phyloP scores from a whole-genome alignment of 2,329 filamentous ascomycete species.

The Falciphora oryzae region DNA sequence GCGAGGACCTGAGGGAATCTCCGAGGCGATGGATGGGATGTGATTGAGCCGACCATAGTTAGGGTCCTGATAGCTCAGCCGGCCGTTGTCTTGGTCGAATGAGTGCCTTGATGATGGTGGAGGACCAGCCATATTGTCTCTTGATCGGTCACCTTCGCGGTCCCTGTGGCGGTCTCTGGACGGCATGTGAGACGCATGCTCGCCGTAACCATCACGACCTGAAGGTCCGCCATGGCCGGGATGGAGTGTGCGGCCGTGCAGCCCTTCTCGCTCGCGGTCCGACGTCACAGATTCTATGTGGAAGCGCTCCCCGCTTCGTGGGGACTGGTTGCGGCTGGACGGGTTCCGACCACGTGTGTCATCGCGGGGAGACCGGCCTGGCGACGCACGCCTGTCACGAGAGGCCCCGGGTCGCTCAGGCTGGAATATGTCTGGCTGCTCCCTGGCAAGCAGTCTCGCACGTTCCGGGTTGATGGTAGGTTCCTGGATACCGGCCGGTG shows the following conservation, averaged over 20 bases:
- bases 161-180: slow-evolving; percentile 26
- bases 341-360: slow-evolving; percentile 35
- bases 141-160: slow-evolving; percentile 30
- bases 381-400: slow-evolving; percentile 29
- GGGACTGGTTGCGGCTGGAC: slow-evolving; percentile 41
- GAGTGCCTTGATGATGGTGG: slow-evolving; percentile 25
- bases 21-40: slow-evolving; percentile 34
- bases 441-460: slow-evolving; percentile 40
- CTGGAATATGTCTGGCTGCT: slow-evolving; percentile 37
- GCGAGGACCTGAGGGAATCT: slow-evolving; percentile 51
- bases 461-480: slow-evolving; percentile 51
- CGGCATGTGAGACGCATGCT: slow-evolving; percentile 8
- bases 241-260: slow-evolving; percentile 3
- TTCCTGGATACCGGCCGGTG: slow-evolving; percentile 29
- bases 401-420: slow-evolving; percentile 42
- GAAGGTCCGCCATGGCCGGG: neutral
- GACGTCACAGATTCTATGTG: slow-evolving; percentile 6
- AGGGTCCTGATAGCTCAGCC: slow-evolving; percentile 49
- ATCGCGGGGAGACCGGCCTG: slow-evolving; percentile 36
- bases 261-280: slow-evolving; percentile 6
- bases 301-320: slow-evolving; percentile 36
- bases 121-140: slow-evolving; percentile 28
- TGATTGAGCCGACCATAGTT: slow-evolving; percentile 58
- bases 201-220: slow-evolving; percentile 6
- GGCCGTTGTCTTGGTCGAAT: slow-evolving; percentile 44